Conservation (phyloP, 192 early-diverging fungal species). For the Umbelopsis sp. region DNA sequence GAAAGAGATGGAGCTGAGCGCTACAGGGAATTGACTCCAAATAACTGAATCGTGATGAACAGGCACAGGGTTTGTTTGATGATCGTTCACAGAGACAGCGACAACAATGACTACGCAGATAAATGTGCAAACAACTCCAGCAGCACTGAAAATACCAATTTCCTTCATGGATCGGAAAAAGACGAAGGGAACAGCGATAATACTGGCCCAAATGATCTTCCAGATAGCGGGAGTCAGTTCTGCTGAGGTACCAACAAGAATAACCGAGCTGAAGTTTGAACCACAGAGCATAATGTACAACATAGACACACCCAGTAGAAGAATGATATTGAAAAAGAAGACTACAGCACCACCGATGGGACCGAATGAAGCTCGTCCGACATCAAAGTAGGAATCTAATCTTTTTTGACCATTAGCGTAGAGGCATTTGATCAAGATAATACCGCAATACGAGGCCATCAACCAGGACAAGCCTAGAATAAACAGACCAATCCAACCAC, state of each 20-base stretch:
- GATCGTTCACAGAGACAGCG: conserved; percentile 52
- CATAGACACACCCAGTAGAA: conserved; percentile 68
- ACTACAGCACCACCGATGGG: conserved; percentile 59
- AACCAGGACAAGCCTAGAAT: conserved; percentile 70
- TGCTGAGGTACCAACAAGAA: conserved; percentile 42
- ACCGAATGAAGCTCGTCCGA: conserved; percentile 77
- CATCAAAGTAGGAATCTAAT: conserved; percentile 62
- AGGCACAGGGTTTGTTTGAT: conserved; percentile 32
- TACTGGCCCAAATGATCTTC: conserved; percentile 61
- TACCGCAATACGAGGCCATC: conserved; percentile 72
- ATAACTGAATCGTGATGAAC: conserved; percentile 55
- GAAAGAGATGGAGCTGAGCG: conserved; percentile 80
- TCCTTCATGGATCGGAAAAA: conserved; percentile 79
- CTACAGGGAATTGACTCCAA: conserved; percentile 70
- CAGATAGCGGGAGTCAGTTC: conserved; percentile 54
- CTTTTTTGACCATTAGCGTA: conserved; percentile 68
- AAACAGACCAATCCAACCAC: conserved; percentile 78
- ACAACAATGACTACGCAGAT: conserved; percentile 72
- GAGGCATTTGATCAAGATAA: conserved; percentile 71
- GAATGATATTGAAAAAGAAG: conserved; percentile 64
- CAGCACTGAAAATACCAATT: conserved; percentile 71
- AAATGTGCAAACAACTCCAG: conserved; percentile 76
- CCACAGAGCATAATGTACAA: conserved; percentile 79
- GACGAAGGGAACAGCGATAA: conserved; percentile 75
- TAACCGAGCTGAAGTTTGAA: conserved; percentile 63